Base-by-base conservation (phyloP, 768 basidiomycete species). In the Sutorius australiensis region DNA sequence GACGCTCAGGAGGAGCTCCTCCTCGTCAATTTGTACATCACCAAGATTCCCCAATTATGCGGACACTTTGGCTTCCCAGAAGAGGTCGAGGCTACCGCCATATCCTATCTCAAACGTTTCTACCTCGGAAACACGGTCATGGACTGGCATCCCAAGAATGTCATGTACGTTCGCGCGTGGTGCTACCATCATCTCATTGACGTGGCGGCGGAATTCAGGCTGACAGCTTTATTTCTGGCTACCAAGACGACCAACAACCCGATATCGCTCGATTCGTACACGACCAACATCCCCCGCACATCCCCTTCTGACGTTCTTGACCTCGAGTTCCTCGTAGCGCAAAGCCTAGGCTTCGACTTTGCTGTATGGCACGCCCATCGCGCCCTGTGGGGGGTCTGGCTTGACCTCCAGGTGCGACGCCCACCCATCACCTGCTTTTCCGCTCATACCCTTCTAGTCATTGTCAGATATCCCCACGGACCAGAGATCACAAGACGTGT, bases 81-180 rank as follows among this genome's bases (percentile, higher is more conserved):
- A 61, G 86, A 92, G 63, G 92, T 98, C 7, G 91, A 95, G 68
- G 90, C 92, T 0, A 98, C 95, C 4, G 93, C 94, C 0, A 80
- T 90, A 52, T 85, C 81, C 51, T 99, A 97, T 70, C 75, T 99
- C 60, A 98, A 98, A 69, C 80, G 97, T 5, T 99, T 99, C 71
- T 99, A 98, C 67, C 79, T 98, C 50, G 89, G 89, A 73, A 98
- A 98, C 65, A 98, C 95, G 2, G 92, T 94, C 48, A 98, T 98
- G 94, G 97, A 98, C 67, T 98, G 92, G 87, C 97, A 98, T 73
- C 97, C 97, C 0, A 95, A 95, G 72, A 94, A 92, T 64, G 92
- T 99, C 63, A 99, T 99, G 97, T 97, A 64, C 45, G 86, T 70
- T 9, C 12, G n/a, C 36, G 30, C 48, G 33, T 47, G 32, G 31